A percentile compares a stretch with the other conserved stretches of the same genome.
Conservation (phyloP, 768 basidiomycete species). For the Tricholoma sp. region DNA sequence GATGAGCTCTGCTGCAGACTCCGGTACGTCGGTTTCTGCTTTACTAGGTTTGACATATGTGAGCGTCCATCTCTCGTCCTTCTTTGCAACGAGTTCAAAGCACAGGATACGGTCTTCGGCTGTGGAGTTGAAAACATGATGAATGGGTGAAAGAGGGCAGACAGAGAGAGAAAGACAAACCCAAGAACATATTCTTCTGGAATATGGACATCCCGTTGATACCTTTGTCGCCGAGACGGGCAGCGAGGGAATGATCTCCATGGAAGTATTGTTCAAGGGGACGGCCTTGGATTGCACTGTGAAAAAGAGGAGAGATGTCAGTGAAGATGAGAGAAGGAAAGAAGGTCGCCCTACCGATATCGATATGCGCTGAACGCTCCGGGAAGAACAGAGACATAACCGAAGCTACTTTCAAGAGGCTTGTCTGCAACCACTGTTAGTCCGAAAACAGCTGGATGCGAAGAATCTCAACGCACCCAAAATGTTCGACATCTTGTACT, state of each 20-base stretch:
- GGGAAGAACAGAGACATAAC: conserved; percentile 91
- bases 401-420: conserved; percentile 91
- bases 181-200: conserved; percentile 77
- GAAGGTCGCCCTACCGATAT: conserved; percentile 25
- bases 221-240: conserved; percentile 87
- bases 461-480: conserved; percentile 45
- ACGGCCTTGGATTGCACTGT: conserved; percentile 81
- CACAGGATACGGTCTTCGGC: conserved; percentile 97
- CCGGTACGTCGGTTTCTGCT: conserved; percentile 95
- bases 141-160: background rate
- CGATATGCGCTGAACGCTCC: conserved; percentile 97
- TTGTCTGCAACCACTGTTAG: conserved; percentile 53
- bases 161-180: conserved; percentile 17
- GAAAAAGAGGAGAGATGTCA: conserved; percentile 1
- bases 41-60: conserved; percentile 91
- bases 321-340: background rate
- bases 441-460: background rate
- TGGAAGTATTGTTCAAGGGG: conserved; percentile 86
- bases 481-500: conserved; percentile 98
- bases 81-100: conserved; percentile 95
- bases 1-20: conserved; percentile 84
- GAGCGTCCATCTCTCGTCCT: conserved; percentile 80
- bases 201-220: conserved; percentile 97
- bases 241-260: conserved; percentile 84
- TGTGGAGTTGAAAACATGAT: conserved; percentile 10